These are phyloP conservation scores for Fraxinus anomala DNA, from an alignment of 257 asterid species.

Conservation along the genomic window DNA sequence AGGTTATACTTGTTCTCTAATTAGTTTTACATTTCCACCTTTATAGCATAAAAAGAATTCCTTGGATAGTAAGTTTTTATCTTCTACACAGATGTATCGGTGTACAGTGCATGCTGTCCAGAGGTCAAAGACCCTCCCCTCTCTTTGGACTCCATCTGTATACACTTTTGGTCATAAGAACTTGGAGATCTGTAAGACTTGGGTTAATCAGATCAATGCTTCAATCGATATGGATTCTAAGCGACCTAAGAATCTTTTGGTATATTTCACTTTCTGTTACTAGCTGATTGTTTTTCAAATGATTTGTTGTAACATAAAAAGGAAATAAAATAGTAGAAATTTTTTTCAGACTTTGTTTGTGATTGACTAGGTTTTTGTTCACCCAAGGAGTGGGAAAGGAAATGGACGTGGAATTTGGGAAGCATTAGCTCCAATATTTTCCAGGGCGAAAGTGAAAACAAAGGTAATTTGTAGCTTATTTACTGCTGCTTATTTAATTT, in stretches of 20 bases:
- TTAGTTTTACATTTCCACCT: constrained; percentile 17
- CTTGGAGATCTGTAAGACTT: constrained; percentile 61
- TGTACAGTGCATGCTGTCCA: constrained; percentile 66
- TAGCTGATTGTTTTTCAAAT: neutral
- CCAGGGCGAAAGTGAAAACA: constrained; percentile 78
- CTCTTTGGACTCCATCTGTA: constrained; percentile 58
- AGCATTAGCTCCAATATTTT: constrained; percentile 76
- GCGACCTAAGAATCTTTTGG: constrained; percentile 87
- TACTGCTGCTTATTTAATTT: constrained; percentile 5
- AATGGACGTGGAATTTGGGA: constrained; percentile 85
- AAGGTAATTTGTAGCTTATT: constrained; percentile 51
- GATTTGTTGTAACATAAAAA: constrained; percentile 25
- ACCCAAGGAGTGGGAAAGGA: constrained; percentile 94
- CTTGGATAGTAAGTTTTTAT: constrained; percentile 23
- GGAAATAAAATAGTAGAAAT: constrained; percentile 23
- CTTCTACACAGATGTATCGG: constrained; percentile 70
- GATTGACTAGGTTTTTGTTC: constrained; percentile 78
- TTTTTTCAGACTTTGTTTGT: constrained; percentile 30
- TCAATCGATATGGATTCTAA: constrained; percentile 46
- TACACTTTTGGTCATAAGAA: constrained; percentile 77
- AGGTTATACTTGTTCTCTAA: constrained; percentile 51
- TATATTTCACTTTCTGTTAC: constrained; percentile 37
- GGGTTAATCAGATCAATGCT: constrained; percentile 64
- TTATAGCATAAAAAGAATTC: constrained; percentile 4
- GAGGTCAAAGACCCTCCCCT: constrained; percentile 58